Percentiles rank a stretch among this genome's conserved stretches.
phyloP scores from a whole-genome alignment of 176 grass and related monocot genomes.

The Alopecurus myosuroides region DNA sequence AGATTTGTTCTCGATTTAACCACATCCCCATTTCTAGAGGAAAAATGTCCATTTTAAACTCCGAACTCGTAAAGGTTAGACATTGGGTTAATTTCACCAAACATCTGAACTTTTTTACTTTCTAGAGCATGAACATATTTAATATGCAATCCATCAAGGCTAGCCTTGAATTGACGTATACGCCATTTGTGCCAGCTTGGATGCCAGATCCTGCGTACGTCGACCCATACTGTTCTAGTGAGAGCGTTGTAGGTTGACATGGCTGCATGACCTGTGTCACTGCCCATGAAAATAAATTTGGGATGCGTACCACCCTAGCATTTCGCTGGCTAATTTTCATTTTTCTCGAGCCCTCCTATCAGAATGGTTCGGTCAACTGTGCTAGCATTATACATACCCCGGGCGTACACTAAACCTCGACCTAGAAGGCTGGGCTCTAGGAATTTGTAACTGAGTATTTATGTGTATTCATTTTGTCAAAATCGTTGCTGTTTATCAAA shows the following conservation, averaged over 20 bases:
- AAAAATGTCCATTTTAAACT: no score
- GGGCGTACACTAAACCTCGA: neutral
- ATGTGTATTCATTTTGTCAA: no score
- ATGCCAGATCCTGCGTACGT: neutral
- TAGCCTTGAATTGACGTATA: neutral
- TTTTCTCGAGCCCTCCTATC: neutral
- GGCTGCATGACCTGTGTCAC: neutral
- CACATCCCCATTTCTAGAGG: neutral
- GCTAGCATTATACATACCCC: neutral
- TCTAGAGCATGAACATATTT: neutral
- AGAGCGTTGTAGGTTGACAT: neutral
- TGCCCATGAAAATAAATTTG: conserved; percentile 36
- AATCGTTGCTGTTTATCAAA: no score
- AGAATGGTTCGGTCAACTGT: neutral
- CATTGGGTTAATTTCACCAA: no score
- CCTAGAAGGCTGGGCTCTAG: neutral
- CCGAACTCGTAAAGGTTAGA: no score
- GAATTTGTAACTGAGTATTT: no score
- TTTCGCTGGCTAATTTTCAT: neutral
- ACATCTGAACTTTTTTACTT: no score
- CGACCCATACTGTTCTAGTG: conserved; percentile 15
- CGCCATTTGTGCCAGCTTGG: neutral
- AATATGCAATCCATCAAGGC: neutral
- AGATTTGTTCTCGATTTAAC: neutral
- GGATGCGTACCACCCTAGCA: neutral